Evolutionary conservation across 495 filamentous ascomycete genomes (phyloP), one percentile per base, ranked within the genome.

Genomic region (Xylona heveae): DNA sequence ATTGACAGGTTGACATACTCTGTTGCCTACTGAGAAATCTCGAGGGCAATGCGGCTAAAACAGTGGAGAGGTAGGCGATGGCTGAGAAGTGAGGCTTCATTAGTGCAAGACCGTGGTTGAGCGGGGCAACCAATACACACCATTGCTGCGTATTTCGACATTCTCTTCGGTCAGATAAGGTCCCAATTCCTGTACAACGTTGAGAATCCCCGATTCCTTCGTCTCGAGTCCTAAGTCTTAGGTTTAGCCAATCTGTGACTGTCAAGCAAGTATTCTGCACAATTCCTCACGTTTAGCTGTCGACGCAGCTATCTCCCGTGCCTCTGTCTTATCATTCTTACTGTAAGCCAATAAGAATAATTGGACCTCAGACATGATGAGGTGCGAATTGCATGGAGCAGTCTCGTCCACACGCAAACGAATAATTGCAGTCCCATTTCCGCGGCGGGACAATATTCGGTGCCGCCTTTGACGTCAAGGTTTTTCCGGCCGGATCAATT

Each of bases 81-180:
- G 71, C 68, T 50, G 8, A 24, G 19, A 28, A 24, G 19, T 6
- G 8, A 17, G 28, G 15, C 34, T 33, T 9, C 15, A 15, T 6
- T 25, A 10, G 10, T 30, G 16, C 9, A 32, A 25, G 9, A 28
- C 24, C 24, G 12, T 24, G 8, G 3, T 10, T n/a, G 19, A 22
- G 13, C 5, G 5, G 18, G 15, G 19, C 32, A n/a, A 13, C 21
- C 9, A 12, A 28, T 1, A 10, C 34, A 13, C 32, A 55, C 51
- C 42, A 52, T 72, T 76, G 14, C 68, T 59, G 5, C 75, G 62
- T 16, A 71, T 46, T 18, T 61, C 59, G 25, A 55, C 55, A 47
- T 80, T 73, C 36, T 78, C 74, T 41, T 74, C 65, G 31, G 74
- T 77, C 37, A 80, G 59, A 33, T 76, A 77, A 49, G 74, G 68